phyloP scores from a whole-genome alignment of 1,284 basidiomycete species.

The Serendipita sp. region DNA sequence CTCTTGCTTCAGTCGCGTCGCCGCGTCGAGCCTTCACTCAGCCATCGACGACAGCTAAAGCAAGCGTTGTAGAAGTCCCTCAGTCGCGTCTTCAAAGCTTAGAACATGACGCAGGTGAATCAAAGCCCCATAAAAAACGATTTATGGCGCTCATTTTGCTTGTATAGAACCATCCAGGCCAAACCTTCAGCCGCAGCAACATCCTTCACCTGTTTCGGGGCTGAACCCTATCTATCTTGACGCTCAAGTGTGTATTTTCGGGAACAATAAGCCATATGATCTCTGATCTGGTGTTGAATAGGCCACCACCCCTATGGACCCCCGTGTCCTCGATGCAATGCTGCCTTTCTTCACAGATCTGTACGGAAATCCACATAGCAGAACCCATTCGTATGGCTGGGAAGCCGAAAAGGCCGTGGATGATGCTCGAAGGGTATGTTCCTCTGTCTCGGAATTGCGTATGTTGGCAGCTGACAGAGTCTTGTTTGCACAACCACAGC shows the following conservation, averaged over 20 bases:
- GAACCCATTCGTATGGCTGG: constrained; percentile 98
- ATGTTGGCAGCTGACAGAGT: constrained; percentile 28
- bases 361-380: constrained; percentile 95
- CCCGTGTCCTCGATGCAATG: constrained; percentile 95
- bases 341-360: constrained; percentile 91
- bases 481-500: constrained; percentile 26
- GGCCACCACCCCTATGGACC: constrained; percentile 97
- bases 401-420: constrained; percentile 94
- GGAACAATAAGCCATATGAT: background rate
- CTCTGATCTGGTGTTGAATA: constrained; percentile 21
- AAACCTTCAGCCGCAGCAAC: constrained; percentile 56
- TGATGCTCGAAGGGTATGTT: constrained; percentile 64
- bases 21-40: constrained; percentile 43
- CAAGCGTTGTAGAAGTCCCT: constrained; percentile 57
- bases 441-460: constrained; percentile 14
- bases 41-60: constrained; percentile 63
- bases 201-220: constrained; percentile 41
- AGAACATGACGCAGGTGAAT: constrained; percentile 29
- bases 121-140: constrained; percentile 41
- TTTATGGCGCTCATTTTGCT: constrained; percentile 49
- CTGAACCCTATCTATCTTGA: constrained; percentile 84
- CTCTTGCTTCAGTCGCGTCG: constrained; percentile 12
- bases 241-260: constrained; percentile 55
- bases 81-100: constrained; percentile 7
- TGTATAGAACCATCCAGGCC: constrained; percentile 75